A percentile compares a stretch with the other conserved stretches of the same genome.
Conservation (phyloP, 768 basidiomycete genomes). For the Rhodocollybia butyracea region DNA sequence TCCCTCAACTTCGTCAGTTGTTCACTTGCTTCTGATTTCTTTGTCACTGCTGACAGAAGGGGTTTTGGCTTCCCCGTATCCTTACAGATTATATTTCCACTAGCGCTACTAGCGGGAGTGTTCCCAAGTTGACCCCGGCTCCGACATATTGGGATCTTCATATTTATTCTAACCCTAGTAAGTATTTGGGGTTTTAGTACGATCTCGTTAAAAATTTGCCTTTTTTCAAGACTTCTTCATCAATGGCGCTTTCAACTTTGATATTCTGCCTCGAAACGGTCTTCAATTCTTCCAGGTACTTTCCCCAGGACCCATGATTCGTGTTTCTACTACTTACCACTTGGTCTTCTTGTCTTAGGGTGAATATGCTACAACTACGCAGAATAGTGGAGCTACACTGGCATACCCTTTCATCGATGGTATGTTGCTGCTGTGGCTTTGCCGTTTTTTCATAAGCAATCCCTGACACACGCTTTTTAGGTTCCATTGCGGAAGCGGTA, state of each 20-base stretch:
- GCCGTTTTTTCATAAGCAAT: background rate
- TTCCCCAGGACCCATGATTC: background rate
- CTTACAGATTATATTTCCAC: conserved; percentile 43
- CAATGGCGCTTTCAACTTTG: conserved; percentile 34
- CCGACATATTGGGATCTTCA: conserved; percentile 42
- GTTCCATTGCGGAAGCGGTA: conserved; percentile 56
- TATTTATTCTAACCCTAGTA: conserved; percentile 40
- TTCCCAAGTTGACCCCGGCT: conserved; percentile 20
- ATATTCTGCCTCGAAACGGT: conserved; percentile 44
- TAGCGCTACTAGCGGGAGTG: conserved; percentile 23
- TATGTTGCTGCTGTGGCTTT: conserved; percentile 19
- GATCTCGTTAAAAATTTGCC: background rate
- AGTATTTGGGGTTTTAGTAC: background rate
- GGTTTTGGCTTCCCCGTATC: background rate
- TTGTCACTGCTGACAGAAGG: no score
- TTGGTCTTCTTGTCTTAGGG: conserved; percentile 28
- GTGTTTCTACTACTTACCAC: background rate
- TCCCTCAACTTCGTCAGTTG: conserved; percentile 13
- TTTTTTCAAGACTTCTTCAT: conserved; percentile 33
- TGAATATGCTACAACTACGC: conserved; percentile 61
- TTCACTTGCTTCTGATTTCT: background rate
- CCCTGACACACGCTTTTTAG: conserved; percentile 21
- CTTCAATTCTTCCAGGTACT: conserved; percentile 56
- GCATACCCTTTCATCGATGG: conserved; percentile 55
- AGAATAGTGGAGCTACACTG: conserved; percentile 47